phyloP scores from a whole-genome alignment of 257 asterid genomes.

The Solanum chilense region DNA sequence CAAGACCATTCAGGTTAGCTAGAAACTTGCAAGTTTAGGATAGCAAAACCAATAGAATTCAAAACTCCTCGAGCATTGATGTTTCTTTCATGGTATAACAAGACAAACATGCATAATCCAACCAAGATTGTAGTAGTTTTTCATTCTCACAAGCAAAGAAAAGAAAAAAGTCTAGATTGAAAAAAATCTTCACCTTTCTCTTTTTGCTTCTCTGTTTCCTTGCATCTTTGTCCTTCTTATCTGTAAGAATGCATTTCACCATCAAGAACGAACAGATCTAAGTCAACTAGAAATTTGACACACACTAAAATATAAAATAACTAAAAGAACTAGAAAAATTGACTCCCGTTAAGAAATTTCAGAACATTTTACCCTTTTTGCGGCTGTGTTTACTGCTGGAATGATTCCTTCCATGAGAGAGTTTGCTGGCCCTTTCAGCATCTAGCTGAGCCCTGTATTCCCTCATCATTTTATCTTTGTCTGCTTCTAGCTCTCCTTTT shows the following conservation, averaged over 20 bases:
- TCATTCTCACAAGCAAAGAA: neutral
- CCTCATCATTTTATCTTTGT: constrained; percentile 95
- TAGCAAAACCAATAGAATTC: neutral
- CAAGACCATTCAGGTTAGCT: neutral
- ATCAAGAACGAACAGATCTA: neutral
- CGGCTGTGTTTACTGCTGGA: constrained; percentile 58
- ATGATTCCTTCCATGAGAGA: constrained; percentile 81
- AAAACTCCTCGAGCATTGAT: neutral
- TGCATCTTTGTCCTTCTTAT: constrained; percentile 68
- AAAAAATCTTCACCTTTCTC: constrained; percentile 55
- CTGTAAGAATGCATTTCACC: constrained; percentile 29
- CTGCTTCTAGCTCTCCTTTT: constrained; percentile 98
- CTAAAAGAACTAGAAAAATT: neutral
- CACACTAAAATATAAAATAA: neutral
- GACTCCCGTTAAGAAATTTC: neutral
- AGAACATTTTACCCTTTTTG: constrained; percentile 47
- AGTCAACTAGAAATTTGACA: neutral
- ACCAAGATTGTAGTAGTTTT: neutral
- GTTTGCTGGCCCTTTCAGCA: constrained; percentile 86
- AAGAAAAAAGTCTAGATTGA: neutral
- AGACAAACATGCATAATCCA: neutral
- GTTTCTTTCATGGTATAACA: neutral
- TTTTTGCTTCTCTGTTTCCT: constrained; percentile 74
- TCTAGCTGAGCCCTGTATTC: constrained; percentile 98
- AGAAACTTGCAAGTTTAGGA: neutral